Conservation (phyloP, 2,329 filamentous ascomycete species). For the Beauveria pseudobassiana region DNA sequence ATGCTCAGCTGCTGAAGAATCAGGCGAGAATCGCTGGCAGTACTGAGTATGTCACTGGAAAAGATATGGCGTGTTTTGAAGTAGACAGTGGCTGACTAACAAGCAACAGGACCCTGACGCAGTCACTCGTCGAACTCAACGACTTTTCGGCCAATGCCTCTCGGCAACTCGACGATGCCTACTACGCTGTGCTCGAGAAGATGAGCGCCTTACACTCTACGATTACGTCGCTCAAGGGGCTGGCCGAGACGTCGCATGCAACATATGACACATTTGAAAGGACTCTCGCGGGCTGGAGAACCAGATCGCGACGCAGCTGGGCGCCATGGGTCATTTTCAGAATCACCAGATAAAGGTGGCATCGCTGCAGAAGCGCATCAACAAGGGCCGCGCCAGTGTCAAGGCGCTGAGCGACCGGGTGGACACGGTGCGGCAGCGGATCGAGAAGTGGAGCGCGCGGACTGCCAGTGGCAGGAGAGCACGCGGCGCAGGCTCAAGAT, state of each 20-base stretch:
- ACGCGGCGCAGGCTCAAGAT: slow-evolving; percentile 55
- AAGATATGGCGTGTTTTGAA: too few species aligned
- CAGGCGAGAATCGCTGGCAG: slow-evolving; percentile 21
- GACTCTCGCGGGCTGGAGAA: slow-evolving; percentile 52
- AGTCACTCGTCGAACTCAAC: slow-evolving; percentile 46
- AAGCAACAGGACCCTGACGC: slow-evolving; percentile 36
- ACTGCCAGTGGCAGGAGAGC: slow-evolving; percentile 60
- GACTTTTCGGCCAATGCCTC: slow-evolving; percentile 56
- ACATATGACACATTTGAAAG: slow-evolving; percentile 51
- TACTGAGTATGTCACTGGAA: slow-evolving; percentile 23
- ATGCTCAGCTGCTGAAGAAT: slow-evolving; percentile 35
- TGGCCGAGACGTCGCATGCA: slow-evolving; percentile 54
- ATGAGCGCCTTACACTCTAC: slow-evolving; percentile 56
- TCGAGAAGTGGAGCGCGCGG: slow-evolving; percentile 61
- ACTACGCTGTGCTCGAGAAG: slow-evolving; percentile 66
- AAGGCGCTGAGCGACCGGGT: slow-evolving; percentile 54
- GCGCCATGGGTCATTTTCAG: slow-evolving; percentile 53
- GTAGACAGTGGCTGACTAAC: neutral
- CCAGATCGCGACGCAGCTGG: slow-evolving; percentile 55
- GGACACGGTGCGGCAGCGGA: slow-evolving; percentile 52
- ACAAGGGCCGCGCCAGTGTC: slow-evolving; percentile 51
- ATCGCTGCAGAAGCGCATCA: slow-evolving; percentile 53
- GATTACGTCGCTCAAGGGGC: slow-evolving; percentile 55
- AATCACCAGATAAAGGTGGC: slow-evolving; percentile 58
- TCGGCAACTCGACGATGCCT: slow-evolving; percentile 62